Base-by-base conservation (phyloP, 116 monocot species). In the Cymodocea nodosa region DNA sequence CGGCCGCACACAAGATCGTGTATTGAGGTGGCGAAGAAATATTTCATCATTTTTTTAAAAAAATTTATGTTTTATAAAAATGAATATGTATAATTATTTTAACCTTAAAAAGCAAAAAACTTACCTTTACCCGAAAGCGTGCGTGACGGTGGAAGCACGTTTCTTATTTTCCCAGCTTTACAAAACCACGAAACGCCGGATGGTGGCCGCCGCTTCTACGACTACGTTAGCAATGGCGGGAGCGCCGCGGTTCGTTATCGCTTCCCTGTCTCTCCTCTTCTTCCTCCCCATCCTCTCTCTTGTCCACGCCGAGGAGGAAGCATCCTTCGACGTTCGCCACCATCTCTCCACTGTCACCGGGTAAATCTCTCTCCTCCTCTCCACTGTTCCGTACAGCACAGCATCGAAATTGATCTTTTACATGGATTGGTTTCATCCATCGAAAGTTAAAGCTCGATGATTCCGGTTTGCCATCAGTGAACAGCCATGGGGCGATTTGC, bases 301-400 rank as follows among this genome's bases (percentile, higher is more conserved):
- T 54, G 48, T 15, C 35, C 22, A 7, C 40, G 68, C 48, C 16
- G 23, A 50, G 15, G 68, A 49, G 12, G 64, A 64, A 20, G 56
- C 70, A 5, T 15, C 52, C 50, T 75, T 75, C 70, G 75, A 75
- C 56, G 70, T 75, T 57, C 75, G 75, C 35, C 70, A 50, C 37
- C 75, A 75, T 25, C 68, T 75, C 50, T 69, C 70, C 64, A 75
- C 75, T 49, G 75, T 75, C 22, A 75, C 75, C 23, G 50, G 70
- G 70, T 75, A 57, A 15, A 30, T 23, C 35, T 37, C 64, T 6
- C 58, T 17, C 64, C 35, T 48, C 11, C 34, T 25, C n/a, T 51
- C 17, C 60, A 60, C 17, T n/a, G 39, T 9, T 19, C 20, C n/a
- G 18, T 61, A 3, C 1, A 5, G 9, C 60, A 14, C 9, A 17